These are phyloP conservation scores for Bretschneidera sinensis DNA, from an alignment of 345 rosid species.

Conservation along the genomic window DNA sequence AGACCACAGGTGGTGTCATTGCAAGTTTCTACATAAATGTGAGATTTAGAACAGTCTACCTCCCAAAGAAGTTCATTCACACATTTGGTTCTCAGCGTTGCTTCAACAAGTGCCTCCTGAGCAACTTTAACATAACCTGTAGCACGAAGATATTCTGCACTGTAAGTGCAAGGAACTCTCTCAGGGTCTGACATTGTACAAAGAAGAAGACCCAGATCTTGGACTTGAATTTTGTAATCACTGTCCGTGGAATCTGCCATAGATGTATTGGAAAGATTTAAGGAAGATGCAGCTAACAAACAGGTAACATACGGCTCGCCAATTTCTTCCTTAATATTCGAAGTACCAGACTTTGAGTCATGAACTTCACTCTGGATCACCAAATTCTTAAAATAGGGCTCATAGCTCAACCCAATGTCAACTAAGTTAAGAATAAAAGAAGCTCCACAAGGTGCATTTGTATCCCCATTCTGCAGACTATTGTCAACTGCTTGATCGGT, in stretches of 20 bases:
- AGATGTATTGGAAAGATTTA: slow-evolving; percentile 45
- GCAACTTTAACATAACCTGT: slow-evolving; percentile 84
- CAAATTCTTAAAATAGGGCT: slow-evolving; percentile 50
- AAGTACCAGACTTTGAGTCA: slow-evolving; percentile 21
- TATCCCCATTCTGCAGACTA: slow-evolving; percentile 29
- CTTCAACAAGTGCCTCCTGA: slow-evolving; percentile 60
- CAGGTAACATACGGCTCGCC: slow-evolving; percentile 53
- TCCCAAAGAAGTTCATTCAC: slow-evolving; percentile 65
- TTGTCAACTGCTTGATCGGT: slow-evolving; percentile 26
- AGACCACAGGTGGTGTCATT: slow-evolving; percentile 78
- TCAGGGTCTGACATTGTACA: slow-evolving; percentile 40
- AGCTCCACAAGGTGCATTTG: slow-evolving; percentile 31
- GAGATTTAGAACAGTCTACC: slow-evolving; percentile 68
- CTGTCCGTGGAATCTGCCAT: slow-evolving; percentile 34
- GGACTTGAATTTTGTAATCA: slow-evolving; percentile 58
- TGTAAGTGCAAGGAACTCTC: slow-evolving; percentile 48
- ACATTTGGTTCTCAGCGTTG: slow-evolving; percentile 51
- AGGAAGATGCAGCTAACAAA: slow-evolving; percentile 83
- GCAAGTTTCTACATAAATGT: slow-evolving; percentile 68
- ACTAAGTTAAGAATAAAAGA: slow-evolving; percentile 72
- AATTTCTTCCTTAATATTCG: slow-evolving; percentile 29
- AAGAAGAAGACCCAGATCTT: slow-evolving; percentile 88
- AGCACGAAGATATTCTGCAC: slow-evolving; percentile 54
- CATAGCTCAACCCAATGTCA: slow-evolving; percentile 86
- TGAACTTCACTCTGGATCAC: slow-evolving; percentile 11